phyloP scores from a whole-genome alignment of 345 rosid genomes.

The Euphorbia pulcherrima region DNA sequence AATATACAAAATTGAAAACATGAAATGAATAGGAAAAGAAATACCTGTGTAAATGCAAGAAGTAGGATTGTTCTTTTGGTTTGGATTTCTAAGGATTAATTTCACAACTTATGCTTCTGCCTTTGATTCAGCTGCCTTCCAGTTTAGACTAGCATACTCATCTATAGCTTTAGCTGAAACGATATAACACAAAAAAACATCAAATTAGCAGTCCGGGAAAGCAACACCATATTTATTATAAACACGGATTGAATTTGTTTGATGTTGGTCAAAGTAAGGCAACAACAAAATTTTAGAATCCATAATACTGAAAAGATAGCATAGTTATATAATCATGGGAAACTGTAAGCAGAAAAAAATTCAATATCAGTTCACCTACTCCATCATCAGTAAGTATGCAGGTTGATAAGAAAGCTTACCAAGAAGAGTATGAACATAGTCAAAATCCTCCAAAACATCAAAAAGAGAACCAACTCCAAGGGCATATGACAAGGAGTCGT shows the following conservation, averaged over 20 bases:
- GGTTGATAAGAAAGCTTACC: slow-evolving; percentile 42
- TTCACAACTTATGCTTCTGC: slow-evolving; percentile 54
- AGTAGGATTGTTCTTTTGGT: too few relatives aligned
- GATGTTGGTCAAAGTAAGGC: background rate
- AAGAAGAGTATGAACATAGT: slow-evolving; percentile 87
- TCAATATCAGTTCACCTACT: slow-evolving; percentile 7
- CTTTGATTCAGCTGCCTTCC: slow-evolving; percentile 70
- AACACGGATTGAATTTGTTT: background rate
- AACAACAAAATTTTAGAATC: background rate
- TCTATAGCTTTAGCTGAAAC: slow-evolving; percentile 91
- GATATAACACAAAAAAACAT: slow-evolving; percentile 18
- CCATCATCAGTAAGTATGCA: background rate
- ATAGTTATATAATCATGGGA: background rate
- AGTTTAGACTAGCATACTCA: slow-evolving; percentile 89
- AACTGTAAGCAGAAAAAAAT: background rate
- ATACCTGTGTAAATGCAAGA: too few relatives aligned
- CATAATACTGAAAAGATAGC: background rate
- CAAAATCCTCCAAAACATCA: slow-evolving; percentile 94
- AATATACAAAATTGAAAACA: too few relatives aligned
- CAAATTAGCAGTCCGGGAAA: too few relatives aligned
- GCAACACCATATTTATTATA: too few relatives aligned
- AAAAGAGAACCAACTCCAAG: slow-evolving; percentile 93
- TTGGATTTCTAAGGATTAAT: too few relatives aligned
- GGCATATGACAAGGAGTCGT: slow-evolving; percentile 96
- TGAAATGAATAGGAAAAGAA: too few relatives aligned